phyloP scores from a whole-genome alignment of 2,329 filamentous ascomycete genomes.

The Cordyceps javanica region DNA sequence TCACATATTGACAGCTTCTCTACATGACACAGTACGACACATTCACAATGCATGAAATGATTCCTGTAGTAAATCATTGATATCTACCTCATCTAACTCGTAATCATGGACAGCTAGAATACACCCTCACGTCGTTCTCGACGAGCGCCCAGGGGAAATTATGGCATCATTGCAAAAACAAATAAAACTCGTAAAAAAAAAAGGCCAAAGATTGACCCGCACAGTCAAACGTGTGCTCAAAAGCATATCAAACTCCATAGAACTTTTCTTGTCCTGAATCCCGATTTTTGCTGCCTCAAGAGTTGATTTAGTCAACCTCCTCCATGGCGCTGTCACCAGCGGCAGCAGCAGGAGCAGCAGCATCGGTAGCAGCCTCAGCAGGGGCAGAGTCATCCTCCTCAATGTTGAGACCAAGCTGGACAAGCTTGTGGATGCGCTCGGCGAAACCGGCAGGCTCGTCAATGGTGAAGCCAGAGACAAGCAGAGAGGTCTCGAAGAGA shows the following conservation, averaged over 20 bases:
- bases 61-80: slow-evolving; percentile 13
- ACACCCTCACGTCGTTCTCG: slow-evolving; percentile 26
- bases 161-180: slow-evolving; percentile 28
- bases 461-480: slow-evolving; percentile 99
- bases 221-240: slow-evolving; percentile 15
- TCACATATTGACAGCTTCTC: not conserved
- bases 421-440: slow-evolving; percentile 99
- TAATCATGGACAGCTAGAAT: slow-evolving; percentile 37
- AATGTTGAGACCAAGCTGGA: slow-evolving; percentile 94
- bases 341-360: slow-evolving; percentile 52
- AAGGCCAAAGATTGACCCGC: slow-evolving; percentile 27
- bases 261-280: slow-evolving; percentile 34
- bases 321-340: slow-evolving; percentile 95
- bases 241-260: slow-evolving; percentile 34
- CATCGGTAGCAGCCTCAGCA: slow-evolving; percentile 49
- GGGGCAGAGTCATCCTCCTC: slow-evolving; percentile 80
- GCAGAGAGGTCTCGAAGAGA: slow-evolving; percentile 95
- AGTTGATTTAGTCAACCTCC: slow-evolving; percentile 82
- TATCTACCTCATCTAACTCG: slow-evolving; percentile 34
- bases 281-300: slow-evolving; percentile 22
- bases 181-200: slow-evolving; percentile 27
- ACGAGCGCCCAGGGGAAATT: slow-evolving; percentile 25
- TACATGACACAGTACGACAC: not conserved
- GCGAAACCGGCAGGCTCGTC: slow-evolving; percentile 97
- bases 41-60: not conserved